phyloP scores from a whole-genome alignment of 1,284 basidiomycete species.

The Peniophora sp. region DNA sequence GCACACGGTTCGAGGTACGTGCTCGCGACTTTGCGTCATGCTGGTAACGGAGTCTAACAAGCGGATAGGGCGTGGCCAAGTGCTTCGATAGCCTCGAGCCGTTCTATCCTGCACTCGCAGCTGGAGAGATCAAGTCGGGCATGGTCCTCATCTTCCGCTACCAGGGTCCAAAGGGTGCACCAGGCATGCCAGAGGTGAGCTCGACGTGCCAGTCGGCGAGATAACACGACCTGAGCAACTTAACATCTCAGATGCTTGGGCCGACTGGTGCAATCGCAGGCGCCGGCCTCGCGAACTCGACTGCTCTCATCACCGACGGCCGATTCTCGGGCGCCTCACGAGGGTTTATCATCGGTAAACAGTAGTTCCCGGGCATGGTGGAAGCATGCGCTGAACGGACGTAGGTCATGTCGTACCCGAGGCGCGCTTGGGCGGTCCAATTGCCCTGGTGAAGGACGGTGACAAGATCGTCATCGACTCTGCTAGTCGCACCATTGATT shows the following conservation, averaged over 20 bases:
- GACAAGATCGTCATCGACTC: constrained; percentile 83
- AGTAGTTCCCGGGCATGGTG: constrained; percentile 6
- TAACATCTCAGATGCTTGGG: constrained; percentile 20
- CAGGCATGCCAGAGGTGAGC: constrained; percentile 88
- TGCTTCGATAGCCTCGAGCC: constrained; percentile 79
- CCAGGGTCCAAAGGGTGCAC: constrained; percentile 93
- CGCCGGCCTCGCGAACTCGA: constrained; percentile 84
- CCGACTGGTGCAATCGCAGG: constrained; percentile 91
- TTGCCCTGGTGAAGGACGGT: constrained; percentile 90
- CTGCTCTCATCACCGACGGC: constrained; percentile 93
- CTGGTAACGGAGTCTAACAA: constrained; percentile 1
- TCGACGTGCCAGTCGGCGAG: constrained; percentile 5
- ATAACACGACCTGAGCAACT: background rate
- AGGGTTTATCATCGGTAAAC: constrained; percentile 61
- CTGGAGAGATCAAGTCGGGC: constrained; percentile 79
- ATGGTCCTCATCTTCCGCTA: constrained; percentile 89
- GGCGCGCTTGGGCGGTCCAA: constrained; percentile 90
- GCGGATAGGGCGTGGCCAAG: constrained; percentile 54
- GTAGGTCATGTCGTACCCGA: constrained; percentile 87
- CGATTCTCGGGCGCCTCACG: constrained; percentile 83
- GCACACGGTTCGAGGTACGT: constrained; percentile 72
- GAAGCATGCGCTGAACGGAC: background rate
- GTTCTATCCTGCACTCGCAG: constrained; percentile 81
- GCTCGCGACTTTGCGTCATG: constrained; percentile 1
- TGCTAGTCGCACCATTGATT: constrained; percentile 70